Percentiles rank a stretch among this genome's conserved stretches.
Evolutionary conservation across 352 stramenopile species (phyloP).

Genomic region (Plasmopara viticola): DNA sequence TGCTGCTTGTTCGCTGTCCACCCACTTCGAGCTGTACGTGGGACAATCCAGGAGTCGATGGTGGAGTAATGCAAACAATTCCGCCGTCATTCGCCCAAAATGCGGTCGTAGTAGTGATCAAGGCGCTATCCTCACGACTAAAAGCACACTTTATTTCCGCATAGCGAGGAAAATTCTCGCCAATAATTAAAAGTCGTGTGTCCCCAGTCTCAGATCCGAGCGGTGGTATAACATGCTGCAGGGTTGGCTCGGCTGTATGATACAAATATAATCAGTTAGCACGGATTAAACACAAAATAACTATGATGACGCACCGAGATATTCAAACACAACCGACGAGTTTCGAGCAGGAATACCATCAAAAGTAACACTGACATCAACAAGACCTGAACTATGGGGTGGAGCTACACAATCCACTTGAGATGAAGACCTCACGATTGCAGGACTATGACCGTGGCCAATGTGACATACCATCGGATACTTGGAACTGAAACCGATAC

Average conservation of each 20-base stretch:
- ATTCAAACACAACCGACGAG: slow-evolving; percentile 21
- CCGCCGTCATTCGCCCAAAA: slow-evolving; percentile 19
- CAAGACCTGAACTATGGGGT: slow-evolving; percentile 7
- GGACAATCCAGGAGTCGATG: slow-evolving; percentile 13
- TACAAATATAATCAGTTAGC: slow-evolving; percentile 1
- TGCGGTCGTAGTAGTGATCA: slow-evolving; percentile 6
- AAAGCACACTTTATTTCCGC: slow-evolving; percentile 18
- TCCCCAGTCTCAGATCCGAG: slow-evolving; percentile 27
- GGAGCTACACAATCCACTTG: slow-evolving; percentile 23
- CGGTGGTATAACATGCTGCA: slow-evolving; percentile 24
- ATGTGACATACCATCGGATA: slow-evolving; percentile 30
- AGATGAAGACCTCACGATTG: slow-evolving; percentile 17
- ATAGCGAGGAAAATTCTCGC: slow-evolving; percentile 18
- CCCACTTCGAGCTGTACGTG: slow-evolving; percentile 17
- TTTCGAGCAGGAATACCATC: neutral
- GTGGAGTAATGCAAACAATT: slow-evolving; percentile 21
- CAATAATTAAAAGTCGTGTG: slow-evolving; percentile 27
- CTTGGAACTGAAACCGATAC: slow-evolving; percentile 25
- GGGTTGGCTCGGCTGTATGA: slow-evolving; percentile 21
- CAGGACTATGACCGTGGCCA: slow-evolving; percentile 12
- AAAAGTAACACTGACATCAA: slow-evolving; percentile 14
- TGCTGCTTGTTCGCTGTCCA: slow-evolving; percentile 12
- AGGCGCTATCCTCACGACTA: neutral
- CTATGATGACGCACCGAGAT: slow-evolving; percentile 21
- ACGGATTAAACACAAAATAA: neutral